These are phyloP conservation scores for Pulveroboletus sp. DNA, from an alignment of 768 basidiomycete genomes.

Conservation along the genomic window DNA sequence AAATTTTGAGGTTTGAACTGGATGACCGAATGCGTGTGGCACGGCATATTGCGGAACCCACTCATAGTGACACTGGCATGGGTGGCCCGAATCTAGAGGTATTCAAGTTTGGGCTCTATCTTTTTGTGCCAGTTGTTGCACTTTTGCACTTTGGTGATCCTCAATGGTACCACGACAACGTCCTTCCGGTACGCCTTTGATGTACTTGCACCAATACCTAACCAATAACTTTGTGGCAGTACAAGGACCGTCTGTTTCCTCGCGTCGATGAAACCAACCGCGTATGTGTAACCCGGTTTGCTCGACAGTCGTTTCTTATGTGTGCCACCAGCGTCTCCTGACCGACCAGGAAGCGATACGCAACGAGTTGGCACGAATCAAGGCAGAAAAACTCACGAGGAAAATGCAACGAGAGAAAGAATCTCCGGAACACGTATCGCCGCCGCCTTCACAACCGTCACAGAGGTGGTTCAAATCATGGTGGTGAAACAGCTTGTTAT, in stretches of 20 bases:
- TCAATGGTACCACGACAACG: constrained; percentile 77
- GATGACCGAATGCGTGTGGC: background rate
- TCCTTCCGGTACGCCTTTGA: constrained; percentile 60
- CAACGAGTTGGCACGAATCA: constrained; percentile 71
- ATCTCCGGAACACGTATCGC: constrained; percentile 17
- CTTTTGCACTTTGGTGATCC: constrained; percentile 87
- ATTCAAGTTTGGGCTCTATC: constrained; percentile 86
- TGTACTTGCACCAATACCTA: background rate
- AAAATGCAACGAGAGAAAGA: constrained; percentile 45
- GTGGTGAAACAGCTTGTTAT: constrained; percentile 15
- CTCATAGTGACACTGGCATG: constrained; percentile 37
- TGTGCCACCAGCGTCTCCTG: constrained; percentile 49
- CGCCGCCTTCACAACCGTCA: constrained; percentile 18
- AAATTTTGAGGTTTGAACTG: no score
- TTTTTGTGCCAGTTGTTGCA: constrained; percentile 79
- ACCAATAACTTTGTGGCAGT: constrained; percentile 40
- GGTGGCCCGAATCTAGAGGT: constrained; percentile 82
- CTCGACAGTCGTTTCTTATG: constrained; percentile 8
- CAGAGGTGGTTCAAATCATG: constrained; percentile 27
- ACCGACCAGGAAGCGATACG: constrained; percentile 63
- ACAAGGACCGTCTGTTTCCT: constrained; percentile 71
- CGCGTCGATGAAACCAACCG: constrained; percentile 53
- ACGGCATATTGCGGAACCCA: background rate
- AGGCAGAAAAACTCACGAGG: constrained; percentile 52
- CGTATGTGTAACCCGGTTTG: constrained; percentile 31